phyloP scores from a whole-genome alignment of 257 asterid species.

The Thymus quinquecostatus region DNA sequence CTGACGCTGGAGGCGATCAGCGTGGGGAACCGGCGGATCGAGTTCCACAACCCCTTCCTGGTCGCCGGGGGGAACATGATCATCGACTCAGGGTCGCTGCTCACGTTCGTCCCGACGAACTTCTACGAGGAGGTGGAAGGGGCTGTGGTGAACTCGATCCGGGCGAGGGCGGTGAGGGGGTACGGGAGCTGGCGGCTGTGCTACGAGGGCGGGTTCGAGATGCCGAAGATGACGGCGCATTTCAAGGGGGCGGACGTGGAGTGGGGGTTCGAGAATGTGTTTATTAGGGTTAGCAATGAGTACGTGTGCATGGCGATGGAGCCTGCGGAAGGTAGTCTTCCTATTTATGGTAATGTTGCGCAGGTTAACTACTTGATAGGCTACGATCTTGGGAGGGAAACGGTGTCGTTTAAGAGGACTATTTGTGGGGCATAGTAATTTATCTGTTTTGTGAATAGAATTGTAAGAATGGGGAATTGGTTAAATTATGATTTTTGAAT shows the following conservation, averaged over 20 bases:
- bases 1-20: too few species aligned
- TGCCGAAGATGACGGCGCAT: conserved; percentile 48
- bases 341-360: background rate
- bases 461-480: too few species aligned
- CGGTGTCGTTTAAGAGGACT: background rate
- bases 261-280: conserved; percentile 23
- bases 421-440: too few species aligned
- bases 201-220: background rate
- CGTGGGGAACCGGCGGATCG: too few species aligned
- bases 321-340: background rate
- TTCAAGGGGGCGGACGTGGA: conserved; percentile 62
- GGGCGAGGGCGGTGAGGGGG: background rate
- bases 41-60: too few species aligned
- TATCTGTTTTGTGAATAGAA: too few species aligned
- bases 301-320: background rate
- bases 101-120: too few species aligned
- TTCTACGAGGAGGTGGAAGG: background rate
- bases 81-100: too few species aligned
- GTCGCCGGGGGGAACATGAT: too few species aligned
- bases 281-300: background rate
- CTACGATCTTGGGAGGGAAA: background rate
- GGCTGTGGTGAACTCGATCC: background rate
- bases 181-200: conserved; percentile 17
- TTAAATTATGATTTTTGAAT: too few species aligned
- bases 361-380: background rate